Conservation (phyloP, 2,329 filamentous ascomycete genomes). For the Diaporthe nobilis region DNA sequence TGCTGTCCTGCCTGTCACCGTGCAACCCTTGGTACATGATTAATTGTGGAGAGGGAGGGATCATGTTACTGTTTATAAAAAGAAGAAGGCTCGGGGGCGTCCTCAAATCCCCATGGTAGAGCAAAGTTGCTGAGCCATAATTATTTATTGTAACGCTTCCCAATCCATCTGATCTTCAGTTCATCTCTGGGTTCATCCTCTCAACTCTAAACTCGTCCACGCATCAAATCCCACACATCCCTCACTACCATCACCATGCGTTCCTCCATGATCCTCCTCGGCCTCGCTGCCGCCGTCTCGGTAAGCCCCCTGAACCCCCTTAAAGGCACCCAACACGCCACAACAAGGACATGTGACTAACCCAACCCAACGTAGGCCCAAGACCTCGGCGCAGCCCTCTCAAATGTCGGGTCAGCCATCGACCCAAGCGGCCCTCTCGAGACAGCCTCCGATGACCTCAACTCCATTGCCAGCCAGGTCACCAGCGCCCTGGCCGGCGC, state of each 20-base stretch:
- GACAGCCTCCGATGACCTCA: slow-evolving; percentile 39
- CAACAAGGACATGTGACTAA: neutral
- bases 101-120: neutral
- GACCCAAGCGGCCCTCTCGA: slow-evolving; percentile 37
- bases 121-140: slow-evolving; percentile 14
- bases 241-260: slow-evolving; percentile 46
- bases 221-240: slow-evolving; percentile 15
- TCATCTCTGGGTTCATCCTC: slow-evolving; percentile 12
- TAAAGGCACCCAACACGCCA: neutral
- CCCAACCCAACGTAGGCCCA: slow-evolving; percentile 40
- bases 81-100: slow-evolving; percentile 5
- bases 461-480: slow-evolving; percentile 27
- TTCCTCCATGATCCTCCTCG: slow-evolving; percentile 51
- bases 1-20: slow-evolving; percentile 30
- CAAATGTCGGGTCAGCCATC: neutral
- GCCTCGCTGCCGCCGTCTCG: slow-evolving; percentile 51
- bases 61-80: slow-evolving; percentile 27
- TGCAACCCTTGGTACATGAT: slow-evolving; percentile 29
- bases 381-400: slow-evolving; percentile 37
- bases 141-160: slow-evolving; percentile 17
- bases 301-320: slow-evolving; percentile 44
- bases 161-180: slow-evolving; percentile 6
- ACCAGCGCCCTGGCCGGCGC: slow-evolving; percentile 46
- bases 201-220: neutral
- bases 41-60: slow-evolving; percentile 35